Percentiles rank a stretch among this genome's conserved stretches.
These are phyloP conservation scores for Camillea tinctor DNA, from an alignment of 2,329 filamentous ascomycete genomes.

Conservation along the genomic window DNA sequence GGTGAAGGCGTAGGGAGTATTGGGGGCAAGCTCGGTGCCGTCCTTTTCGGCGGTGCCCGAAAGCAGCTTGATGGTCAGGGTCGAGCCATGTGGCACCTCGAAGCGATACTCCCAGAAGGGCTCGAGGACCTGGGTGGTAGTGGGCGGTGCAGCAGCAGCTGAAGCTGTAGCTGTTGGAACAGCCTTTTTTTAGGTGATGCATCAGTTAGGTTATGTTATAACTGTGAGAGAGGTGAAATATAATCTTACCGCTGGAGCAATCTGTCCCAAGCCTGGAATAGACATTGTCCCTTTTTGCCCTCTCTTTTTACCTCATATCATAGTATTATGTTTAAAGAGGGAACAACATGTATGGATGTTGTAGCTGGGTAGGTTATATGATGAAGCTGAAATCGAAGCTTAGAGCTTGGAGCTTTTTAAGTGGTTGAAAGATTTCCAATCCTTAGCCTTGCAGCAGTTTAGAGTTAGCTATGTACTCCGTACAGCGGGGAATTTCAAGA, in stretches of 20 bases:
- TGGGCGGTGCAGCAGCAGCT: conserved; percentile 35
- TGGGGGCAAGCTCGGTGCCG: conserved; percentile 85
- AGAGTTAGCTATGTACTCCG: neutral
- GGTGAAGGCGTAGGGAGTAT: conserved; percentile 76
- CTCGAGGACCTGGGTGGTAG: conserved; percentile 52
- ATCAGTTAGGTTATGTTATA: conserved; percentile 1
- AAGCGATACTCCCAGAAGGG: conserved; percentile 78
- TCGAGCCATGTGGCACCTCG: conserved; percentile 56
- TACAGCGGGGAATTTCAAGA: neutral
- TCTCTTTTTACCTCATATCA: conserved; percentile 16
- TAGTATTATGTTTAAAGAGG: neutral
- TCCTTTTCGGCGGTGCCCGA: conserved; percentile 89
- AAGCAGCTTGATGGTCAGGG: conserved; percentile 59
- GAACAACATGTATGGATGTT: no score
- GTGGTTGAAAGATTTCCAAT: neutral
- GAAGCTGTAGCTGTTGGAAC: conserved; percentile 19
- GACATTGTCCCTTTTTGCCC: conserved; percentile 51
- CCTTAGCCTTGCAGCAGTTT: neutral
- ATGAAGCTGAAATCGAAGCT: neutral
- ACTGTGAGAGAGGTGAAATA: conserved; percentile 8
- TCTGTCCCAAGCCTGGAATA: conserved; percentile 71
- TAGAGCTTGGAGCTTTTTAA: neutral
- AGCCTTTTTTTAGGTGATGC: conserved; percentile 14
- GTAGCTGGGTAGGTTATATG: no score
- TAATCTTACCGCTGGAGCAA: conserved; percentile 55